Evolutionary conservation across 2,329 filamentous ascomycete genomes (phyloP).

Genomic region (Monilinia fructigena): DNA sequence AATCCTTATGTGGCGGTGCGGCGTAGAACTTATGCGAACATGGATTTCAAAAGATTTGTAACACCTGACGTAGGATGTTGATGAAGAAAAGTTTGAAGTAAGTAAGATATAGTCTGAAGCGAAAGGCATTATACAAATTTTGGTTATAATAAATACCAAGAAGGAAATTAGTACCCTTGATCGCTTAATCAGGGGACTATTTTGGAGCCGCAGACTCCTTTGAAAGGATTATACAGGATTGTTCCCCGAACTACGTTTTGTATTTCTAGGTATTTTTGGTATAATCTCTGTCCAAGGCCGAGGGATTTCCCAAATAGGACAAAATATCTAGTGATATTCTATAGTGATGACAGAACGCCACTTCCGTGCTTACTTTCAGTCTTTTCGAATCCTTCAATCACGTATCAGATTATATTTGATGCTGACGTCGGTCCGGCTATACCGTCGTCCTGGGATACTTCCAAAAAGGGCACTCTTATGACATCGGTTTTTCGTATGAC

Average conservation of each 20-base stretch:
- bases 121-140: not conserved
- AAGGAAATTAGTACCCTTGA: not conserved
- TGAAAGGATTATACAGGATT: not conserved
- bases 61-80: conserved; percentile 1
- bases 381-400: not conserved
- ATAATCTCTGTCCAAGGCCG: not conserved
- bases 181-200: conserved; percentile 13
- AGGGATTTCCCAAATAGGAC: not conserved
- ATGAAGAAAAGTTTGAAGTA: not conserved
- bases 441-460: not conserved
- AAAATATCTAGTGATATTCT: not conserved
- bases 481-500: not conserved
- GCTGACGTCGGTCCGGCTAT: not conserved
- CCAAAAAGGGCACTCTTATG: not conserved
- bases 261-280: not conserved
- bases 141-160: not conserved
- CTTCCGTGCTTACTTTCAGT: not conserved
- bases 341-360: conserved; percentile 4
- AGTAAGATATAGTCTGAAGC: not conserved
- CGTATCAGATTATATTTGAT: not conserved
- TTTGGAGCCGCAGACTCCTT: not conserved
- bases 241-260: not conserved
- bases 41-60: not conserved
- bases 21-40: conserved; percentile 13
- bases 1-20: conserved; percentile 22